Conservation (phyloP, 352 stramenopile species). For the Phytophthora macrochlamydospora region DNA sequence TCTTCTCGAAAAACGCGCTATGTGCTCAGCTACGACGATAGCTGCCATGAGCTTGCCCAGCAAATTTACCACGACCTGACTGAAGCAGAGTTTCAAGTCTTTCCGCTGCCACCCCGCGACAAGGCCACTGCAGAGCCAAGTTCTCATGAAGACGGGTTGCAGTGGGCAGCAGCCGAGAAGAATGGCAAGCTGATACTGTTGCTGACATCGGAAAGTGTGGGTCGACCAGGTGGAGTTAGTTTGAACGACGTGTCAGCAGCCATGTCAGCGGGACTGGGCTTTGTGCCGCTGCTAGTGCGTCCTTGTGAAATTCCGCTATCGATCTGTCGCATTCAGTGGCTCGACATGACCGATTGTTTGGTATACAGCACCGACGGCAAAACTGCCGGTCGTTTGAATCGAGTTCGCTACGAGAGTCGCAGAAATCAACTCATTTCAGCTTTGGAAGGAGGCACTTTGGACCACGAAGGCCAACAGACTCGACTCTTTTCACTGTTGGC, state of each 20-base stretch:
- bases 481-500: slow-evolving; percentile 68
- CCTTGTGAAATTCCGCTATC: slow-evolving; percentile 79
- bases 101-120: slow-evolving; percentile 25
- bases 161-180: slow-evolving; percentile 61
- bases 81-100: slow-evolving; percentile 48
- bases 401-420: slow-evolving; percentile 53
- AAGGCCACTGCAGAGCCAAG: background rate
- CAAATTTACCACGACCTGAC: slow-evolving; percentile 62
- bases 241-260: slow-evolving; percentile 79
- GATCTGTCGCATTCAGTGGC: slow-evolving; percentile 85
- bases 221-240: slow-evolving; percentile 60
- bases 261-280: slow-evolving; percentile 68
- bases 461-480: slow-evolving; percentile 77
- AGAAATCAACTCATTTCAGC: slow-evolving; percentile 61
- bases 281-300: slow-evolving; percentile 76
- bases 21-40: slow-evolving; percentile 75
- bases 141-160: slow-evolving; percentile 57
- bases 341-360: slow-evolving; percentile 75
- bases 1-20: slow-evolving; percentile 41
- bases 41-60: slow-evolving; percentile 55
- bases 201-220: slow-evolving; percentile 74
- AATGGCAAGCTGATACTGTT: slow-evolving; percentile 75
- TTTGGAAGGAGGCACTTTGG: slow-evolving; percentile 57
- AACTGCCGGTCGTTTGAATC: slow-evolving; percentile 41
- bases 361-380: slow-evolving; percentile 38